These are phyloP conservation scores for Solanum appendiculatum DNA, from an alignment of 257 asterid species.

Conservation along the genomic window DNA sequence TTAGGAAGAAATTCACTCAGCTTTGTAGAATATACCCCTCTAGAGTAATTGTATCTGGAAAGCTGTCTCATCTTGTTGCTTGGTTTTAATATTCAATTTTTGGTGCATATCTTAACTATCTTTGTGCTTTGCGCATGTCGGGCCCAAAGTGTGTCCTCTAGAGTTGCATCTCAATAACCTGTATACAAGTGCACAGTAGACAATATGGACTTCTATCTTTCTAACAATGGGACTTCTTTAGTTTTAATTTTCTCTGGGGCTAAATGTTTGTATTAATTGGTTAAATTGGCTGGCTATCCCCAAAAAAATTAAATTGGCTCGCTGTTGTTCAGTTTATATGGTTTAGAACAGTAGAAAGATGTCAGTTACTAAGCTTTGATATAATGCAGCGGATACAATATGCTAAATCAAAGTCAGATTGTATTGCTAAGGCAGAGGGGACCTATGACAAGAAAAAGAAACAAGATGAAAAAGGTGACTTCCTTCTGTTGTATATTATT, in stretches of 20 bases:
- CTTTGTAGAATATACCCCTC: not conserved
- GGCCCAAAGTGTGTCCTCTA: not conserved
- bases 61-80: not conserved
- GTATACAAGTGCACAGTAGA: not conserved
- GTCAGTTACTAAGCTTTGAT: not conserved
- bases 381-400: constrained; percentile 81
- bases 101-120: not conserved
- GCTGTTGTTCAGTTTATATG: not conserved
- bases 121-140: not conserved
- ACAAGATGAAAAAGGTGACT: constrained; percentile 87
- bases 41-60: not conserved
- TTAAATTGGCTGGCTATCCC: not conserved
- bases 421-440: constrained; percentile 97
- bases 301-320: not conserved
- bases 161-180: not conserved
- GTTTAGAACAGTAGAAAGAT: not conserved
- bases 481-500: not conserved
- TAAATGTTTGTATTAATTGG: not conserved
- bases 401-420: constrained; percentile 85
- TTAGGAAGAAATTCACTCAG: not conserved
- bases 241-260: too few relatives aligned
- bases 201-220: not conserved
- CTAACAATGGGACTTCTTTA: not conserved
- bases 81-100: not conserved
- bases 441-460: constrained; percentile 97